Base-by-base conservation (phyloP, 192 early-diverging fungal species). In the Backusella morwellensis region DNA sequence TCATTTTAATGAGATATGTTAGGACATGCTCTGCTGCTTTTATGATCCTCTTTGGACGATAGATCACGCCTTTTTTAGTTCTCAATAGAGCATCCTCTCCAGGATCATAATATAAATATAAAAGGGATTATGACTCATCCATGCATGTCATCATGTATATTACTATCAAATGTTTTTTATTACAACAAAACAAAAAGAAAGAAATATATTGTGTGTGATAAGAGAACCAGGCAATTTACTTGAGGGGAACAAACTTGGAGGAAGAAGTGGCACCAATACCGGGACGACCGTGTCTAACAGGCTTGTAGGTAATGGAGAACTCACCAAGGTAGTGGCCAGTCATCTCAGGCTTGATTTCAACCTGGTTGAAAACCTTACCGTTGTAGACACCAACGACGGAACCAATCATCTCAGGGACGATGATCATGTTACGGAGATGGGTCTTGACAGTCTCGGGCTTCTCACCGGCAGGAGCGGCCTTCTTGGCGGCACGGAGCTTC, bases 371-470 rank as follows among this genome's bases (percentile, higher is more conserved):
- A 79, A 91, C 93, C 95, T 99, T 99, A 83, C 97, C 97, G 92
- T 98, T 97, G 94, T 99, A 97, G 83, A 99, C 89, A 83, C 93
- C 97, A 82, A 97, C 89, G 68, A 97, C 84, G 66, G 95, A 97
- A 76, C 97, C 97, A 80, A 99, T 95, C 97, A 99, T 99, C 91
- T 99, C 97, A 77, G 97, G 97, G 72, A 99, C 97, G 78, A 99
- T 95, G 82, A 99, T 96, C 97, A 99, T 99, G 93, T 97, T 93
- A 86, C 97, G 95, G 77, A 99, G 91, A 87, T 99, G 97, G 84
- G 97, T 99, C 93, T 99, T 99, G 90, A 99, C 97, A 50, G 86
- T 85, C 66, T 87, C 94, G 79, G 97, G 97, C 94, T 99, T 99
- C 90, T 99, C 97, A 86, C 88, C 84, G 74, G 88, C 83, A 66